Evolutionary conservation across 257 asterid species (phyloP), one percentile per base, ranked within the genome.

Genomic region (Solanum infundibuliforme): DNA sequence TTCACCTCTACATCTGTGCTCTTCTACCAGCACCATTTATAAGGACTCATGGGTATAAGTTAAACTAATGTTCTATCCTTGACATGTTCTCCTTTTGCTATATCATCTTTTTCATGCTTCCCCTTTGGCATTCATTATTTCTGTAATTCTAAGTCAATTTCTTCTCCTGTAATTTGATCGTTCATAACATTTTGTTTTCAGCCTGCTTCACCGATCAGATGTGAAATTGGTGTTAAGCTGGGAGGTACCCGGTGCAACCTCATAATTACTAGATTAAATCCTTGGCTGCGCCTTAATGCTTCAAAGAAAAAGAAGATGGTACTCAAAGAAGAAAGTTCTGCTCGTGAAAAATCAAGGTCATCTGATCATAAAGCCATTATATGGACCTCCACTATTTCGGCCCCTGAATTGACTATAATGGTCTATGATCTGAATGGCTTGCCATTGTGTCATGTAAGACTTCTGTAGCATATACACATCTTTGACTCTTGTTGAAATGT

Each of bases 231-330:
- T 90, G 93, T 97, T 88, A 97, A 93, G 94, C 98, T 97, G 89
- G 99, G 98, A 90, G 99, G 99, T 91, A 94, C 98, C 18, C 98
- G 91, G 69, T 95, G 98, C 94, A 97, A 96, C 96, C 86, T 97
- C 89, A 83, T 94, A 86, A 88, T 94, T 90, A 93, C 90, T 91
- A 94, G 97, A 91, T 87, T 96, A 90, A 91, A 92, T 89, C 94
- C 98, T 68, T 95, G 96, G 96, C 91, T 95, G 96, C 94, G 85
- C 84, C 62, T 94, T 83, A 95, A 88, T 74, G 93, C 92, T 46
- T 93, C 93, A 25, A 94, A 90, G 89, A 92, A 94, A 92, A 91
- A 88, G 92, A 96, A 94, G 90, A 90, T 91, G 92, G 94, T 90
- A 87, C 86, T 76, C 82, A 86, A 27, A 41, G 96, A 90, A 83